Evolutionary conservation across 2,329 filamentous ascomycete genomes (phyloP), one percentile per base, ranked within the genome.

Genomic region (Magnaporthiopsis poae): DNA sequence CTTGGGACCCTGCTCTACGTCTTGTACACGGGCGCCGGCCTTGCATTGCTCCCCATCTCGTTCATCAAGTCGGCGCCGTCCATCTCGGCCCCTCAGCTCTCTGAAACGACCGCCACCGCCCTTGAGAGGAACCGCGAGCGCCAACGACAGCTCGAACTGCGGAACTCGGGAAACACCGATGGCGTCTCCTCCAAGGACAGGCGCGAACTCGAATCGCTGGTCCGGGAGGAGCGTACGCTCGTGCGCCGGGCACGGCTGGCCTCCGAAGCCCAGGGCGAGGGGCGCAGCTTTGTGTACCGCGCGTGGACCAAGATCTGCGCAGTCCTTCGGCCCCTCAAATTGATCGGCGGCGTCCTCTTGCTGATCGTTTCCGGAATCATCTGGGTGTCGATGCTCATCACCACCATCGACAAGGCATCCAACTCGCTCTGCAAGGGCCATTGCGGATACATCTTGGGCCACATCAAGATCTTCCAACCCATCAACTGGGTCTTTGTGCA

Each of bases 321-420:
- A 21, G 78, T 96, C 56, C 90, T 98, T 77, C 86, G 93, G 9
- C 95, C 95, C 0, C 80, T 99, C 72, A 96, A 96, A 80, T 86
- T 98, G 60, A 77, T 98, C 18, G 90, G 91, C 1, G 95, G 95
- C 18, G 81, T 97, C 63, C 71, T 96, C 0, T 80, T 98, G 2
- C 82, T 97, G 39, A 70, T 92, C 1, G 75, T 96, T 29, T 84
- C 91, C 0, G 77, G 96, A 18, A 71, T 96, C 60, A 84, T 96
- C 71, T 96, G 92, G 84, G 84, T 89, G 11, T 96, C 91, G 15
- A 98, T 99, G 92, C 84, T 98, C 71, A 90, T 98, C 74, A 98
- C 94, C 0, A 90, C 88, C 71, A 92, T 98, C 73, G 95, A 99
- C 84, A 98, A 98, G 80, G 91, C 92, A 52, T 93, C 90, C 77